These are phyloP conservation scores for Whalleya microplaca DNA, from an alignment of 2,329 filamentous ascomycete genomes.

Conservation along the genomic window DNA sequence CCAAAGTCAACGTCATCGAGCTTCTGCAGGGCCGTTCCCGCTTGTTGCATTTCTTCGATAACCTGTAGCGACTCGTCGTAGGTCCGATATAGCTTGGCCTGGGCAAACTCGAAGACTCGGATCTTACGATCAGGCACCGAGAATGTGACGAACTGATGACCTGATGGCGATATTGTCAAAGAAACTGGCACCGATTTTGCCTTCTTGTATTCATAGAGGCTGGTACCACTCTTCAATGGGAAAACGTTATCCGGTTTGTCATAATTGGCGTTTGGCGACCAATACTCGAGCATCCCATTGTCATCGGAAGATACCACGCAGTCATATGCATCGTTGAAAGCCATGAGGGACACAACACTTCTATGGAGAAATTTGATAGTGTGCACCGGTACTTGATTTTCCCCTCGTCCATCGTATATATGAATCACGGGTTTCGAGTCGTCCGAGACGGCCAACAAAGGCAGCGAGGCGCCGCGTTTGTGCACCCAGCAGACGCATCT, in stretches of 20 bases:
- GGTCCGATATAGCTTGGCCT: constrained; percentile 84
- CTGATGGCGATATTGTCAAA: constrained; percentile 83
- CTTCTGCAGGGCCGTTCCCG: constrained; percentile 79
- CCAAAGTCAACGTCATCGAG: constrained; percentile 93
- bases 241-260: constrained; percentile 94
- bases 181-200: constrained; percentile 82
- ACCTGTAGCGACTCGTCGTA: constrained; percentile 94
- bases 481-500: constrained; percentile 92
- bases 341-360: constrained; percentile 79
- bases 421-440: constrained; percentile 72
- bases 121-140: constrained; percentile 95
- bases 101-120: constrained; percentile 88
- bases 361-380: constrained; percentile 80
- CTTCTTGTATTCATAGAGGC: constrained; percentile 97
- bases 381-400: constrained; percentile 75
- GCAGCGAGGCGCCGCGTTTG: constrained; percentile 81
- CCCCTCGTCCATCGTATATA: constrained; percentile 88
- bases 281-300: constrained; percentile 95
- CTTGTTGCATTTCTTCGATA: constrained; percentile 92
- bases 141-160: constrained; percentile 82
- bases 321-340: constrained; percentile 85
- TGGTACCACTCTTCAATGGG: constrained; percentile 89
- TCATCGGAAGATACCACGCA: constrained; percentile 91
- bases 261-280: constrained; percentile 78
- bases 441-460: constrained; percentile 82